phyloP scores from a whole-genome alignment of 345 rosid species.

The Murraya koenigii region DNA sequence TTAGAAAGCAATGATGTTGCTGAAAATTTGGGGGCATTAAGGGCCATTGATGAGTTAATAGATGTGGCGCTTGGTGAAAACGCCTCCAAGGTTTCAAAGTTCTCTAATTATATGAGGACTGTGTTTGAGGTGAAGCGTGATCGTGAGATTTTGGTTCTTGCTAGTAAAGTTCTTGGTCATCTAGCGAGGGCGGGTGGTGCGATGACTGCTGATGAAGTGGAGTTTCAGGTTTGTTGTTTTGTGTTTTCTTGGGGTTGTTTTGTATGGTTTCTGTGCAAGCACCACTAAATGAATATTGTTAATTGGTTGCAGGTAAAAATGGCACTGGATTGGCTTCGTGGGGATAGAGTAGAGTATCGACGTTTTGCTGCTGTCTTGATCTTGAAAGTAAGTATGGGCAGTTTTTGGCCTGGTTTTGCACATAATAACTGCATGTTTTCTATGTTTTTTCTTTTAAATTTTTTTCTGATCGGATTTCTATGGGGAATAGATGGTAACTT shows the following conservation, averaged over 20 bases:
- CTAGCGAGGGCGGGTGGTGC: conserved; percentile 98
- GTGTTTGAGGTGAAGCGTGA: conserved; percentile 87
- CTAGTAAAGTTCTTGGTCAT: conserved; percentile 95
- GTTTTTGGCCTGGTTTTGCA: conserved; percentile 3
- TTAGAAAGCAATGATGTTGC: conserved; percentile 74
- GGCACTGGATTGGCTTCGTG: conserved; percentile 89
- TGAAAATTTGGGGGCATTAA: conserved; percentile 87
- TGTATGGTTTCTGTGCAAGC: conserved; percentile 2
- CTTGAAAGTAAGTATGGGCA: conserved; percentile 56
- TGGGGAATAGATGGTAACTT: not conserved
- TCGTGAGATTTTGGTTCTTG: conserved; percentile 77
- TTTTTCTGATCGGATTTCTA: not conserved
- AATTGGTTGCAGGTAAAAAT: conserved; percentile 58
- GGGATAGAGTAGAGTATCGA: conserved; percentile 82
- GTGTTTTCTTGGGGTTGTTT: not conserved
- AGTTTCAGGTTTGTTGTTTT: conserved; percentile 64
- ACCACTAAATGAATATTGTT: conserved; percentile 9
- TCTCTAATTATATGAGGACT: conserved; percentile 67
- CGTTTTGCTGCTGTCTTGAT: conserved; percentile 91
- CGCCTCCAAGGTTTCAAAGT: conserved; percentile 92
- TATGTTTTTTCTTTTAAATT: not conserved
- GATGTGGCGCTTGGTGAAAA: conserved; percentile 93
- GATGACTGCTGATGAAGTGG: conserved; percentile 98
- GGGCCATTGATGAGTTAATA: conserved; percentile 89
- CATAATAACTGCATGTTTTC: not conserved